Evolutionary conservation across 1,139 yeast species (phyloP).

Genomic region (Geotrichum fermentans): DNA sequence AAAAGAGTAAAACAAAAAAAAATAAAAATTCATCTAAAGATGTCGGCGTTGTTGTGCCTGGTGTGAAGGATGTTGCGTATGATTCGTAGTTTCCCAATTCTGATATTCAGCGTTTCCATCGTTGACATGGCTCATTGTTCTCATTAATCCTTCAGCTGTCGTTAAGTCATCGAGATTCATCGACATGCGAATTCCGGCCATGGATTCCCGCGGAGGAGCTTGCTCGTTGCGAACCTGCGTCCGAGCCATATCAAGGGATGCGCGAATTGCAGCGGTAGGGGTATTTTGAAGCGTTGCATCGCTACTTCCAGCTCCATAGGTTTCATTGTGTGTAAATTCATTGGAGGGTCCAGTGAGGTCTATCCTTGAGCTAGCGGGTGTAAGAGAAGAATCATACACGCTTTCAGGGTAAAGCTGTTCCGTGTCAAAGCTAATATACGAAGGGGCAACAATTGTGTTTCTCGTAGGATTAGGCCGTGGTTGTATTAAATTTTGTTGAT

Average conservation of each 20-base stretch:
- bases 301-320: not conserved
- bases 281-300: not conserved
- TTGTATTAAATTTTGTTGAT: conserved; percentile 8
- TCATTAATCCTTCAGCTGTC: conserved; percentile 32
- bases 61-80: not conserved
- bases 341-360: not conserved
- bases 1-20: not conserved
- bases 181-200: conserved; percentile 30
- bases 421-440: conserved; percentile 13
- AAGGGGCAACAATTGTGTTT: not conserved
- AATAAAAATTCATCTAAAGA: no score
- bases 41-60: not conserved
- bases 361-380: not conserved
- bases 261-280: conserved; percentile 16
- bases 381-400: not conserved
- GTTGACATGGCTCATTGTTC: conserved; percentile 14
- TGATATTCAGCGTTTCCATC: no score
- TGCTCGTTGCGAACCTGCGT: conserved; percentile 30
- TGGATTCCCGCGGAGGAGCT: conserved; percentile 27
- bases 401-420: conserved; percentile 16
- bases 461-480: conserved; percentile 3
- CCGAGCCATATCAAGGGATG: conserved; percentile 23
- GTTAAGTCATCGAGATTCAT: conserved; percentile 31
- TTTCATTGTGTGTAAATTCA: not conserved
- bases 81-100: no score